Evolutionary conservation across 164 flowering plant genomes (phyloP), one percentile per base, ranked within the genome.

Genomic region (Akebia trifoliata): DNA sequence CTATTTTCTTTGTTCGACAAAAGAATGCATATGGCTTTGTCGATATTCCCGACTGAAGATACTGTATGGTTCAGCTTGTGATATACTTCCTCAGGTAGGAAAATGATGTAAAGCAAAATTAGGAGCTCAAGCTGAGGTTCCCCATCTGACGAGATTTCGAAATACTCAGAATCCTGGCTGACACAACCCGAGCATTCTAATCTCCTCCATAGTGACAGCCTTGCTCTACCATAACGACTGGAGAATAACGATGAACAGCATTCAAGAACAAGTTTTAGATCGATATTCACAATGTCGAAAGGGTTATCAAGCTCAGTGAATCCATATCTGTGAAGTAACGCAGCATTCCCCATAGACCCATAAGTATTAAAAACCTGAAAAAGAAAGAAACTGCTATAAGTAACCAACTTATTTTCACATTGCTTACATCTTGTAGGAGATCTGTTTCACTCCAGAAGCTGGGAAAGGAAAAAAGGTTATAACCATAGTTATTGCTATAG

Each of bases 281-380:
- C 98, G 21, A 89, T 78, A 46, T 93, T 93, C 37, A 93, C 81
- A 22, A 93, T 84, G 62, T 87, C 85, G 59, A 61, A 87, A 20
- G 69, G 80, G 60, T 93, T 89, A 59, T 87, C 76, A 18, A 70
- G 73, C 72, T 93, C 98, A 4, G 97, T 85, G 68, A 89, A 93
- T 66, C 95, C 98, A 63, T 93, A 93, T 78, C 98, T 82, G 69
- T 89, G 98, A 53, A 93, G 88, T 69, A 93, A 70, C 32, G 97
- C 98, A 58, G 98, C 97, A 78, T 93, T 89, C 3, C 98, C 93
- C 70, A 84, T 21, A 14, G 50, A 64, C 31, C 98, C 97, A 62
- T 93, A 93, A 4, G 98, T 89, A 71, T 93, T 93, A 61, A 78
- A 92, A 15, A 89, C 89, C 98, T 92, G 81, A 61, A 54, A 70